Evolutionary conservation across 495 filamentous ascomycete species (phyloP), one percentile per base, ranked within the genome.

Genomic region (Cercophora sp.): DNA sequence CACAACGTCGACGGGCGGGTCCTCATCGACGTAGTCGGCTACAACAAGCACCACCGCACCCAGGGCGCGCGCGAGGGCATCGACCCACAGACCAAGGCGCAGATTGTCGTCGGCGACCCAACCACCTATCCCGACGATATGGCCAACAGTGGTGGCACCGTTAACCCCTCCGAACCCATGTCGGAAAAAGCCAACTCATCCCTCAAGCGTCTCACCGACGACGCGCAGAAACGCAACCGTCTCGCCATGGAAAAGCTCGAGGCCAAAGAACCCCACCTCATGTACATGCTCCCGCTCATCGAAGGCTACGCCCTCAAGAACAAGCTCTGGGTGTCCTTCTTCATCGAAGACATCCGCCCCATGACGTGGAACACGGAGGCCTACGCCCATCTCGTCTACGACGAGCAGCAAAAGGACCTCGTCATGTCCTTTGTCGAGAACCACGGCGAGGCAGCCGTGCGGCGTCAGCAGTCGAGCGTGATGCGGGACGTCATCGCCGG

Each of bases 381-480:
- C 1, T 71, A 58, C 53, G 61, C 62, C 16, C 60, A 72, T 45
- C 57, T 73, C 1, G 71, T 72, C 13, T 68, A 67, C 50, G 63
- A 65, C 34, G 67, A 67, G 37, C 59, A 69, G 32, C 65, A 65
- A 42, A 74, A 74, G 53, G 68, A 70, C 35, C 35, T 74, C 8
- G 54, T 74, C 26, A 56, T 74, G 49, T 67, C 65, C 16, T 72
- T 73, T 52, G 68, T 71, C n/a, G 59, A 71, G 27, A 70, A 61
- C 41, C 69, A 73, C 48, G 50, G 59, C 23, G 48, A 47, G 35
- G 16, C 10, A n/a, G 41, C 23, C 25, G 32, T n/a, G 22, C 19
- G 2, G 13, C 32, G n/a, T 13, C 48, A 27, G 18, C 37, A 39
- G 11, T 1, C 48, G 6, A 52, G 48, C 20, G 37, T 37, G 15